These are phyloP conservation scores for Boletus rubescentipes DNA, from an alignment of 768 basidiomycete species.

Conservation along the genomic window DNA sequence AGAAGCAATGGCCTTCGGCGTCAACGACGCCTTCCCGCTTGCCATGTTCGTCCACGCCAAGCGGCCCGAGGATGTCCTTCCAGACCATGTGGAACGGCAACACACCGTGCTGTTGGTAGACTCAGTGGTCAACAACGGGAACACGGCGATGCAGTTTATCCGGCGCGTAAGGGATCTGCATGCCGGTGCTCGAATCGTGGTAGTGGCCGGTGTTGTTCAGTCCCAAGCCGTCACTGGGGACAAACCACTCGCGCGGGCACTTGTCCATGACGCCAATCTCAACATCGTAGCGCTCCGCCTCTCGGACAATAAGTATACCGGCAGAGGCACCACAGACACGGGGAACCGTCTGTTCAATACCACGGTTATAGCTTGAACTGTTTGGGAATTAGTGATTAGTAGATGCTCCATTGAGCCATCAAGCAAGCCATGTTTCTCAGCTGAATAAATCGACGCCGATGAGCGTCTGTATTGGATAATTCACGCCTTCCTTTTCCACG, in stretches of 20 bases:
- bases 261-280: conserved; percentile 12
- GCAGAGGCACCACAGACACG: conserved; percentile 14
- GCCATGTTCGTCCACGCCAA: conserved; percentile 16
- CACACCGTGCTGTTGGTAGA: conserved; percentile 17
- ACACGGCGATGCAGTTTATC: conserved; percentile 15
- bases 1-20: conserved; percentile 13
- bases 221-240: conserved; percentile 14
- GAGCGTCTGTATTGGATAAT: too few relatives aligned
- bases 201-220: conserved; percentile 13
- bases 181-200: conserved; percentile 15
- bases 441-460: too few relatives aligned
- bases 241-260: conserved; percentile 11
- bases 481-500: too few relatives aligned
- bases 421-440: too few relatives aligned
- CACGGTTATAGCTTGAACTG: conserved; percentile 9
- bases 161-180: conserved; percentile 8
- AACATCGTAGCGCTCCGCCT: conserved; percentile 12
- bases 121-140: conserved; percentile 14
- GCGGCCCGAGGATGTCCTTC: conserved; percentile 14
- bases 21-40: conserved; percentile 16
- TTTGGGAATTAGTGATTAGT: conserved; percentile 1
- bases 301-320: conserved; percentile 16
- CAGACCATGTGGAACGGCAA: conserved; percentile 11
- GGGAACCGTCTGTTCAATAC: conserved; percentile 16
- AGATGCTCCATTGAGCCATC: too few relatives aligned